phyloP scores from a whole-genome alignment of 73 alveolate species.

The Breviolum minutum region DNA sequence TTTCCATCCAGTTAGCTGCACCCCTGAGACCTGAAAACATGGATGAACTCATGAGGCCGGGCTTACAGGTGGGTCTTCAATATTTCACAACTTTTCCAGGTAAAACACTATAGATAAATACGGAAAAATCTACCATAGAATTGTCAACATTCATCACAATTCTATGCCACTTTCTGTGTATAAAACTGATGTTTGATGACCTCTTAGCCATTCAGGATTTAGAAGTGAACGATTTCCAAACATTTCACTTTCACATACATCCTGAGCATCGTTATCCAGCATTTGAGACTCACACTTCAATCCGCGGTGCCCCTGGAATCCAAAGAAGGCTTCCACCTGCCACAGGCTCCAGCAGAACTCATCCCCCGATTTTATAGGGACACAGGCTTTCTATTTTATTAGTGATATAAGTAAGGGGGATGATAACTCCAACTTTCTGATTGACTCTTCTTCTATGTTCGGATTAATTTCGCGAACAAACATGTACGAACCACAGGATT shows the following conservation, averaged over 20 bases:
- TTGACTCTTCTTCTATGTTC: no score
- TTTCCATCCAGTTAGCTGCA: constrained; percentile 65
- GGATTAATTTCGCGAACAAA: no score
- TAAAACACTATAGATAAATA: neutral
- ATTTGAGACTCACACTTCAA: neutral
- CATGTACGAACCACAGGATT: no score
- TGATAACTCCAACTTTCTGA: no score
- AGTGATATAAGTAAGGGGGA: no score
- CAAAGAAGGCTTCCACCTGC: constrained; percentile 52
- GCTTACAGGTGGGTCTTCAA: neutral
- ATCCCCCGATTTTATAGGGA: no score
- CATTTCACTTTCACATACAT: neutral
- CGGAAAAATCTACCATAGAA: neutral
- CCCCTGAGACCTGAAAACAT: constrained; percentile 50
- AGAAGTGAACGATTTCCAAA: neutral
- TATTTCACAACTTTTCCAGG: neutral
- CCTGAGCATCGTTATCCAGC: neutral
- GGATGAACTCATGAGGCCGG: neutral
- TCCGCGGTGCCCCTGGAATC: constrained; percentile 74
- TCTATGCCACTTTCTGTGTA: neutral
- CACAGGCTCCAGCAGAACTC: no score
- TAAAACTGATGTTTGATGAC: neutral
- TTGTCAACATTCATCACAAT: neutral
- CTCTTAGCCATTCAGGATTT: neutral
- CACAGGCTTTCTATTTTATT: no score